Conservation (phyloP, 1,284 basidiomycete genomes). For the Clitocybe nebularis region DNA sequence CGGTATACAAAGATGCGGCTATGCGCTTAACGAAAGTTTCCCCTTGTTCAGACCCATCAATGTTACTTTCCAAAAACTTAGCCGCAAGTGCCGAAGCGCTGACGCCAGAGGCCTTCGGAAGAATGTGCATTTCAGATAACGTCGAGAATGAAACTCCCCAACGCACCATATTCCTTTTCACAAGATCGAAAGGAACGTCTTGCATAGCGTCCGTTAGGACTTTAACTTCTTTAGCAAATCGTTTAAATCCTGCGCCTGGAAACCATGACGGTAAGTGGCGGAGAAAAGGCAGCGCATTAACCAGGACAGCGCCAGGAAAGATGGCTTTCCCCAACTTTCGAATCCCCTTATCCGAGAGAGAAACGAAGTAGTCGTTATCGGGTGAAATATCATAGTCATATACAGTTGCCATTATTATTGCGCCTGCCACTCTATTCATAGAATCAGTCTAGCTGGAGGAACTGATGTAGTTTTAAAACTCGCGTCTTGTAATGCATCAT, state of each 20-base stretch:
- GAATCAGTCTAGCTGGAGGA: no score
- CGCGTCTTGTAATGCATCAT: no score
- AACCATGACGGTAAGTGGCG: conserved; percentile 20
- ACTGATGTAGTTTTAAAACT: no score
- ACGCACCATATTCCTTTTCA: conserved; percentile 14
- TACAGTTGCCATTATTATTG: conserved; percentile 33
- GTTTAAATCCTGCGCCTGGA: not conserved
- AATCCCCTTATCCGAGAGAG: conserved; percentile 22
- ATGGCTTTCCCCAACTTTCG: conserved; percentile 10
- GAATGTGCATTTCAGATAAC: no score
- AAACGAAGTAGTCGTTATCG: conserved; percentile 31
- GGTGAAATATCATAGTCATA: conserved; percentile 33
- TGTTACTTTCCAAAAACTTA: no score
- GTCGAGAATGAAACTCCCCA: no score
- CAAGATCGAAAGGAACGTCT: conserved; percentile 10
- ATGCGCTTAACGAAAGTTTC: no score
- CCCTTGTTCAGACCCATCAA: no score
- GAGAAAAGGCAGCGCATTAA: conserved; percentile 19
- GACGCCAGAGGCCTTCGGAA: no score
- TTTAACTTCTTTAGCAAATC: not conserved
- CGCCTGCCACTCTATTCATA: conserved; percentile 27
- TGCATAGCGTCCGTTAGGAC: conserved; percentile 12
- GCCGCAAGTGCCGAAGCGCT: no score
- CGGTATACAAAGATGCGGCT: no score
- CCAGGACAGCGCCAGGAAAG: conserved; percentile 17